Evolutionary conservation across 371 early-diverging fungal genomes (phyloP), one percentile per base, ranked within the genome.

Genomic region (Lichtheimia hyalospora): DNA sequence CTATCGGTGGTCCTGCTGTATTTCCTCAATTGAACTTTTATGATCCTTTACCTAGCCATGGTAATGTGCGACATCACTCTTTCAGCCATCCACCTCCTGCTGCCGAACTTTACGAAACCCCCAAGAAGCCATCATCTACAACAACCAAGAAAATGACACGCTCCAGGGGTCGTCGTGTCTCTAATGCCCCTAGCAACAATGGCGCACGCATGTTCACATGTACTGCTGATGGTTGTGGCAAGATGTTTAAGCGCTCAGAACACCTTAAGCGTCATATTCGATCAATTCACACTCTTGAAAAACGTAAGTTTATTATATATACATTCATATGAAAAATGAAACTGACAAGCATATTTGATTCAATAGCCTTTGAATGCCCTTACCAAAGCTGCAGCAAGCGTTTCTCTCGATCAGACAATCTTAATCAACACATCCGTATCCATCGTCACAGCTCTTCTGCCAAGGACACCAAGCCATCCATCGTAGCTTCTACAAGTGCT

Each of bases 351-450:
- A 16, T 59, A n/a, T 4, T 44, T 34, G 12, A 41, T 41, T 62
- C 15, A 1, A n/a, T 50, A 84, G 86, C 88, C 13, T 88, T 83
- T 64, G 77, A 74, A 62, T 88, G 88, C 60, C 84, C 84, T 24
- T 82, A 82, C 51, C 82, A 79, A 41, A 86, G 86, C 53, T 96
- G 97, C 69, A 79, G 77, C 28, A 92, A 92, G 65, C 68, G 83
- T 0, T 96, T 96, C 73, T 87, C 92, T 12, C 82, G 96, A 51
- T 86, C 88, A 28, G 94, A 94, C 63, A 93, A 93, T 67, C 66
- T 94, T 57, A 85, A 87, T 57, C 88, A 89, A 61, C 92, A 90
- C 59, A 81, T 86, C 52, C 82, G 83, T 21, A 85, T 83, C 49
- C 86, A 85, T 57, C 78, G 82, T 16, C 83, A 84, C 60, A 85